Conservation (phyloP, 257 asterid species). For the Lycium ferocissimum region DNA sequence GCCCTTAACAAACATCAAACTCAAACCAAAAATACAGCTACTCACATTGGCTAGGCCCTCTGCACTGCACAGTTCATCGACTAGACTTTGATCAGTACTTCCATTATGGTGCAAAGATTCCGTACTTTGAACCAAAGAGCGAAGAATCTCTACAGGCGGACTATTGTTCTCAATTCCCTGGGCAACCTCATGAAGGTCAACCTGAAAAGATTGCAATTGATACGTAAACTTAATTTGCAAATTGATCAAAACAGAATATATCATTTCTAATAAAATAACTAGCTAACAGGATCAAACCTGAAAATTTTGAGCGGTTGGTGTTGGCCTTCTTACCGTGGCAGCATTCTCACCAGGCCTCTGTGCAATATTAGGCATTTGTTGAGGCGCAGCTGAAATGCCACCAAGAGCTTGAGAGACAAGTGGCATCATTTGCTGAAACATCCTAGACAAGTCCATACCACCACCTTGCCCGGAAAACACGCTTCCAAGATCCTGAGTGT, state of each 20-base stretch:
- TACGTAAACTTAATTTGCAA: not conserved
- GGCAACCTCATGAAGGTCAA: slow-evolving; percentile 50
- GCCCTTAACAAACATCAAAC: not conserved
- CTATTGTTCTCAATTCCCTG: slow-evolving; percentile 49
- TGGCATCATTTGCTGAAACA: slow-evolving; percentile 99
- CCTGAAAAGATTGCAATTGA: slow-evolving; percentile 39
- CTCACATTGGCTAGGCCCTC: slow-evolving; percentile 59
- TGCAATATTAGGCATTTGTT: slow-evolving; percentile 40
- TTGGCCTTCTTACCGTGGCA: slow-evolving; percentile 43
- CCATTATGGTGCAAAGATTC: slow-evolving; percentile 39
- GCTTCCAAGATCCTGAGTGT: slow-evolving; percentile 72
- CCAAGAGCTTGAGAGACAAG: slow-evolving; percentile 89
- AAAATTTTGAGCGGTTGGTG: slow-evolving; percentile 38
- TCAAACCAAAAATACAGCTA: not conserved
- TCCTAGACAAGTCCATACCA: slow-evolving; percentile 82
- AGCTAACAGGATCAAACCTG: slow-evolving; percentile 58
- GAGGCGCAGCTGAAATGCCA: slow-evolving; percentile 59
- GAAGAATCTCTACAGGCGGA: slow-evolving; percentile 55
- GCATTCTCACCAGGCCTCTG: slow-evolving; percentile 39
- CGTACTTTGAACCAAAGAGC: slow-evolving; percentile 54
- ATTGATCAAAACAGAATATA: not conserved
- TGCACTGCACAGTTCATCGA: slow-evolving; percentile 51
- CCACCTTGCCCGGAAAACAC: slow-evolving; percentile 73
- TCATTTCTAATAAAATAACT: not conserved
- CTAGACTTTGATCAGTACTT: slow-evolving; percentile 37